Percentiles rank a stretch among this genome's conserved stretches.
Conservation (phyloP, 1,139 yeast genomes). For the Geotrichum macrosporum region DNA sequence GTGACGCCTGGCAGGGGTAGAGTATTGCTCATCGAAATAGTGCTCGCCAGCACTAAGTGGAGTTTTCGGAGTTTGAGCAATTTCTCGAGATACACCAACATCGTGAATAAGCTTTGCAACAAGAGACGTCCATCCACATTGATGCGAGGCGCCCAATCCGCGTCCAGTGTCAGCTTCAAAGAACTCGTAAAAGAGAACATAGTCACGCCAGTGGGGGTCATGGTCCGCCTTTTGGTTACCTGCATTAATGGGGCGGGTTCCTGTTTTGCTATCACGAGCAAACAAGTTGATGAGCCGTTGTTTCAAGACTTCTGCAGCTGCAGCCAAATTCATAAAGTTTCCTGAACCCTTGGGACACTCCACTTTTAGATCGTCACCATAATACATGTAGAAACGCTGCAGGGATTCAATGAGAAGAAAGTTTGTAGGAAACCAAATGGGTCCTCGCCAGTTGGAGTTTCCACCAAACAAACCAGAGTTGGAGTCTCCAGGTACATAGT, state of each 20-base stretch:
- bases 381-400: conserved; percentile 84
- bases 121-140: conserved; percentile 95
- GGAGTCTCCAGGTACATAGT: conserved; percentile 87
- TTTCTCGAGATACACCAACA: conserved; percentile 57
- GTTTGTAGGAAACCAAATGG: conserved; percentile 97
- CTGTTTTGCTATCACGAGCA: conserved; percentile 59
- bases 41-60: conserved; percentile 40
- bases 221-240: conserved; percentile 54
- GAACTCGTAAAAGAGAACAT: conserved; percentile 79
- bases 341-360: conserved; percentile 93
- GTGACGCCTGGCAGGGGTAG: conserved; percentile 26
- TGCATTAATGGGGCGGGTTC: conserved; percentile 79
- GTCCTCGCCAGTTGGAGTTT: conserved; percentile 97
- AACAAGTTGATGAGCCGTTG: conserved; percentile 81
- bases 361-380: conserved; percentile 80
- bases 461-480: conserved; percentile 97
- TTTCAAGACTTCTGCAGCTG: conserved; percentile 88
- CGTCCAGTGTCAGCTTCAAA: conserved; percentile 95
- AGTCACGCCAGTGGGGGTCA: conserved; percentile 73
- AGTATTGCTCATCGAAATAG: conserved; percentile 39
- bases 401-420: conserved; percentile 83
- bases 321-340: conserved; percentile 72
- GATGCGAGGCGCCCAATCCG: conserved; percentile 93
- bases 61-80: conserved; percentile 36
- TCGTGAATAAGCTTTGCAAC: conserved; percentile 94